phyloP scores from a whole-genome alignment of 2,329 filamentous ascomycete genomes.

The Cordyceps javanica region DNA sequence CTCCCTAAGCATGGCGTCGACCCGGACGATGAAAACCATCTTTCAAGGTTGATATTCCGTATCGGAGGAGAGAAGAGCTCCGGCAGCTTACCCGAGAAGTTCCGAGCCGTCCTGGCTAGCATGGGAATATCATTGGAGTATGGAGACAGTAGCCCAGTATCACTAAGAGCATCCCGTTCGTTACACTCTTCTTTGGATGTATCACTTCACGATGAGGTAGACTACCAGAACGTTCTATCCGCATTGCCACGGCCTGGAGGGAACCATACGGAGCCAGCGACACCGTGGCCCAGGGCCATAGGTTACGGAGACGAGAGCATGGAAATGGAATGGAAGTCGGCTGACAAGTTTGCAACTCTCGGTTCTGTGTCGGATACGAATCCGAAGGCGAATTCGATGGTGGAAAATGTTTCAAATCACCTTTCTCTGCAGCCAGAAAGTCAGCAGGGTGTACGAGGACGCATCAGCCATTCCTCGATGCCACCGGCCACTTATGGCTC shows the following conservation, averaged over 20 bases:
- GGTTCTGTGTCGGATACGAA: neutral
- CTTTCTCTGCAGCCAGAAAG: neutral
- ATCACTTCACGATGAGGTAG: neutral
- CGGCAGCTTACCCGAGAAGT: constrained; percentile 59
- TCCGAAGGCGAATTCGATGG: neutral
- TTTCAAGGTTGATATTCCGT: constrained; percentile 72
- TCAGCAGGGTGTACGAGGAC: neutral
- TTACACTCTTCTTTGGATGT: neutral
- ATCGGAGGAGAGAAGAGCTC: constrained; percentile 61
- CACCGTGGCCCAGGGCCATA: neutral
- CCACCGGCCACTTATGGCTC: neutral
- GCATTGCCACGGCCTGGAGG: neutral
- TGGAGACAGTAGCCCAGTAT: constrained; percentile 29
- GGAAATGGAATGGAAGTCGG: neutral
- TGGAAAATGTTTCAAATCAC: no score
- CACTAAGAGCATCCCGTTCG: constrained; percentile 11
- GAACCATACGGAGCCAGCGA: neutral
- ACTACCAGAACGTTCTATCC: neutral
- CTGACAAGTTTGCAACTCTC: neutral
- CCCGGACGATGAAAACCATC: constrained; percentile 66
- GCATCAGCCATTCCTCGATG: neutral
- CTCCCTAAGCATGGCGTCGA: constrained; percentile 65
- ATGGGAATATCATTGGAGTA: constrained; percentile 70
- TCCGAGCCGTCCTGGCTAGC: constrained; percentile 58
- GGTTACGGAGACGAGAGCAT: neutral